Base-by-base conservation (phyloP, 345 rosid genomes). In the Eucalyptus cloeziana region DNA sequence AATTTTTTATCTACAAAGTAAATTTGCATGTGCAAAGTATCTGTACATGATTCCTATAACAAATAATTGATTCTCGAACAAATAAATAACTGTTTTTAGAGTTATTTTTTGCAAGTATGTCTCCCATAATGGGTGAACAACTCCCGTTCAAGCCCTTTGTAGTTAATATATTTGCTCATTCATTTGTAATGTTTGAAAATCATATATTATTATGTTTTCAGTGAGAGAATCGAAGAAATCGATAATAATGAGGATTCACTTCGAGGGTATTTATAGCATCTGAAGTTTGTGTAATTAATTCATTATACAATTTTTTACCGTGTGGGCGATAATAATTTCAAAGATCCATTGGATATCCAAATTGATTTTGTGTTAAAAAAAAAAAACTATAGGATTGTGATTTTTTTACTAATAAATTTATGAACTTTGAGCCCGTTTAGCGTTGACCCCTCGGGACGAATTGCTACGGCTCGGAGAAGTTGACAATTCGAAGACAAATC, bases 231-330 rank as follows among this genome's bases (percentile, higher is more conserved):
- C 0, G 1, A 30, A 4, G 8, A 7, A 64, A 14, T 2, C 10
- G 10, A 64, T 11, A 2, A 37, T 10, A 10, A 10, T 10, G 27
- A 40, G 11, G 4, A 71, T 37, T 71, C 3, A 71, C 3, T 33
- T 8, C 2, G 1, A 5, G 2, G 9, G 0, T 17, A 3, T 33
- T 8, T 69, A 33, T 33, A 33, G 44, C 44, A 16, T 10, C 3
- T 4, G 5, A 33, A 4, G 12, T 31, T 5, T 1, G 0, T 2
- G 4, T 0, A 31, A 31, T 31, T 67, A 37, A 31, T 67, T 33
- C 31, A 64, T 15, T 67, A 17, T 17, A 19, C 3, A 15, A 33
- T 8, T 33, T 16, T 16, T 4, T 8, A 24, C 0, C 0, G 0
- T 2, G 13, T 8, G 45, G 44, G 25, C 0, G 3, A 7, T 33